Base-by-base conservation (phyloP, 2,329 filamentous ascomycete genomes). In the Leptosphaerulina australis region DNA sequence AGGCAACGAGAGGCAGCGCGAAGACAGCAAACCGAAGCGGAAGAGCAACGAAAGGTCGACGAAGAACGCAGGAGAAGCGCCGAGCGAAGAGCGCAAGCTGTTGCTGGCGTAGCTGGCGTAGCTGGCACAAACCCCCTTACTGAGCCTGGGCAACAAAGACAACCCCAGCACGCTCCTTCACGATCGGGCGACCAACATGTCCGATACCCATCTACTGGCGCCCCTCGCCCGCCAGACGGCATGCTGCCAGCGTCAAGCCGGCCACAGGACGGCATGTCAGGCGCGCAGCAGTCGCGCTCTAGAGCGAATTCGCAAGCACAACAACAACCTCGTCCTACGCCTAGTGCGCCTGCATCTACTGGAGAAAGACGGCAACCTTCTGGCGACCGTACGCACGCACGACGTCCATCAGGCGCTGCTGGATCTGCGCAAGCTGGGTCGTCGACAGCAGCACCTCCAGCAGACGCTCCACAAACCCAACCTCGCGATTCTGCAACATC, bases 1-100 rank as follows among this genome's bases (percentile, higher is more conserved):
- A 82, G 83, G 46, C 88, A 89, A 58, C 83, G 92, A 55, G 90
- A 95, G 72, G 84, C 87, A 20, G 79, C 87, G 50, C 82, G 84
- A 56, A 86, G 90, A 67, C 81, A 82, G 33, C 86, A 88, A 66
- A 82, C 85, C 60, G 75, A 70, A 49, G 70, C 75, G 77, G 75
- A 78, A 50, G 66, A 75, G 68, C 82, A 84, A 70, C 79, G 81
- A 60, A 81, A 83, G 62, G 76, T 77, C 52, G 74, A 79, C 50
- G 79, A 81, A 53, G 74, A 79, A 56, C 72, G 77, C 55, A 73
- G 76, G 58, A 71, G 74, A 53, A 82, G 81, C 68, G 80, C 78
- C 55, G 84, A 90, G 71, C 81, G 86, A 66, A 83, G 83, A 79
- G 78, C 78, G 64, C 78, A 79, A 66, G 74, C 78, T 73, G 73